Evolutionary conservation across 352 stramenopile genomes (phyloP).

Genomic region (Phytophthora lateralis): DNA sequence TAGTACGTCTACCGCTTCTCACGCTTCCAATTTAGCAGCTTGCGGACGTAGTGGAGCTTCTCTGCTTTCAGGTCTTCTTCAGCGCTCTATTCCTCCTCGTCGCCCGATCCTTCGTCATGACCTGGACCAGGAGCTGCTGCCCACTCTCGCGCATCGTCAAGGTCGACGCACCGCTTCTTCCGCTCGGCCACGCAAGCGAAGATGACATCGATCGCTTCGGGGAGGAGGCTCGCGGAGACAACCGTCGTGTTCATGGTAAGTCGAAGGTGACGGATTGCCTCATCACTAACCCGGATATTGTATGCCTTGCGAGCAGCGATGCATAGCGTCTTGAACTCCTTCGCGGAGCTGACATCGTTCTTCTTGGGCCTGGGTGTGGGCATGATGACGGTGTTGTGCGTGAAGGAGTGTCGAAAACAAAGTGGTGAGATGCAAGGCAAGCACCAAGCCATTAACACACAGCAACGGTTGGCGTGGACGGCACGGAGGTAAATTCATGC

Average conservation of each 20-base stretch:
- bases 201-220: slow-evolving; percentile 11
- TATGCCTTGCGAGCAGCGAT: neutral
- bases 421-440: neutral
- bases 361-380: neutral
- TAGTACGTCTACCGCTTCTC: slow-evolving; percentile 14
- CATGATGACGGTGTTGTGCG: neutral
- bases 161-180: neutral
- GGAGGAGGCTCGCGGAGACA: neutral
- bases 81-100: no score
- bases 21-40: neutral
- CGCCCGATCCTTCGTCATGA: no score
- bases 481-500: neutral
- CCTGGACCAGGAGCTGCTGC: no score
- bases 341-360: neutral
- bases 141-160: no score
- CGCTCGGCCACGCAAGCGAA: slow-evolving; percentile 1
- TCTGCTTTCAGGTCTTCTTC: no score
- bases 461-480: neutral
- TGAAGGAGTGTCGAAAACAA: neutral
- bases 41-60: neutral
- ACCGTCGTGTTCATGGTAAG: slow-evolving; percentile 15
- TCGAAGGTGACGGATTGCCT: slow-evolving; percentile 12
- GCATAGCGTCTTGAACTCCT: neutral
- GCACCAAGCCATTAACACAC: neutral
- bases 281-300: slow-evolving; percentile 8